phyloP scores from a whole-genome alignment of 306 rosid species.

The Coriaria nepalensis region DNA sequence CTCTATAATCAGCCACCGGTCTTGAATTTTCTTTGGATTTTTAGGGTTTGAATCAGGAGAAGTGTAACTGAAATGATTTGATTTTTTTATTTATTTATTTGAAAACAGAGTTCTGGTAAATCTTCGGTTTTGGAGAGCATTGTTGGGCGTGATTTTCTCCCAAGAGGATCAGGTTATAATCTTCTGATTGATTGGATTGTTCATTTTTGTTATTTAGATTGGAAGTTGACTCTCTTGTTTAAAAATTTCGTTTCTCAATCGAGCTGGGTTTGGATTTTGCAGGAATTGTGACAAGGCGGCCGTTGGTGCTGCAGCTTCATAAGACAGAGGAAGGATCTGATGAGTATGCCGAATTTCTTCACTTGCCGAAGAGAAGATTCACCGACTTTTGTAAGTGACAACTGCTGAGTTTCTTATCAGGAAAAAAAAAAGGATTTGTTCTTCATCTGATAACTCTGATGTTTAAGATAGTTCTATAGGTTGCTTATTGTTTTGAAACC shows the following conservation, averaged over 20 bases:
- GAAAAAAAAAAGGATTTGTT: too few species aligned
- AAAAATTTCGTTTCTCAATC: too few species aligned
- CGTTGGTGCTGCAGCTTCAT: constrained; percentile 87
- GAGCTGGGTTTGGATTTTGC: too few species aligned
- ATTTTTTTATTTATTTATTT: too few species aligned
- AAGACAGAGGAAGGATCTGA: constrained; percentile 57
- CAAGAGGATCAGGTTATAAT: constrained; percentile 31
- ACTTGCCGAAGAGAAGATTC: constrained; percentile 62
- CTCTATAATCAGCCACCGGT: too few species aligned
- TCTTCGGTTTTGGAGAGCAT: constrained; percentile 94
- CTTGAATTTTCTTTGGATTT: too few species aligned
- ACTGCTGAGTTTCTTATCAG: background rate
- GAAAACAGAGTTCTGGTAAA: constrained; percentile 93
- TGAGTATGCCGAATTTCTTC: constrained; percentile 90
- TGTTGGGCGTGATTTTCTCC: constrained; percentile 66
- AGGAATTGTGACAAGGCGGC: constrained; percentile 92
- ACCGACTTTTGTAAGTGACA: constrained; percentile 54
- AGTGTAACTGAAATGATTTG: background rate
- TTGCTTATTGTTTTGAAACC: too few species aligned
- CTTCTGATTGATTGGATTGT: background rate
- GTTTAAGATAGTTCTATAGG: too few species aligned
- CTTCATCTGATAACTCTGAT: background rate
- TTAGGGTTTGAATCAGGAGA: too few species aligned
- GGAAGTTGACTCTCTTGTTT: constrained; percentile 1
- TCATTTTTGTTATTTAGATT: background rate